Percentiles rank a stretch among this genome's conserved stretches.
phyloP scores from a whole-genome alignment of 305 asterid genomes.

The Lippia alba region DNA sequence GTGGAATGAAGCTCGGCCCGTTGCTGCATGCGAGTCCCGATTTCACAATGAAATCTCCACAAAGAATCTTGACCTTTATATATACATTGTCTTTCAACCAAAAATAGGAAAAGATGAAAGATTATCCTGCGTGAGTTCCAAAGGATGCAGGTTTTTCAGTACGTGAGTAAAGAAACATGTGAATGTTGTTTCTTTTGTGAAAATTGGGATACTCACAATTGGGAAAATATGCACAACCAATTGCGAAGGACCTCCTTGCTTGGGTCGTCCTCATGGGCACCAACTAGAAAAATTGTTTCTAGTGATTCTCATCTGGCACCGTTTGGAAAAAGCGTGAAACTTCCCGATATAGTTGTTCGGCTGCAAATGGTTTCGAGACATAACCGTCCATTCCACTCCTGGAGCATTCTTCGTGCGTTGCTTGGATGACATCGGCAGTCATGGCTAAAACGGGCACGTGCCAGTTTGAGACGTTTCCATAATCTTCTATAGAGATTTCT shows the following conservation, averaged over 20 bases:
- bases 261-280: slow-evolving; percentile 21
- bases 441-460: slow-evolving; percentile 92
- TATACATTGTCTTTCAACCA: slow-evolving; percentile 40
- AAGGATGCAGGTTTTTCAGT: neutral
- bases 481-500: slow-evolving; percentile 49
- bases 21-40: slow-evolving; percentile 13
- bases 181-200: too few relatives aligned
- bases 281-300: slow-evolving; percentile 24
- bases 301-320: slow-evolving; percentile 39
- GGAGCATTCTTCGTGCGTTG: slow-evolving; percentile 75
- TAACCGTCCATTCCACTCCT: slow-evolving; percentile 86
- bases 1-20: slow-evolving; percentile 4
- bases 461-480: slow-evolving; percentile 62
- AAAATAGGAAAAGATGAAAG: slow-evolving; percentile 8
- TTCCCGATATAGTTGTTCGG: slow-evolving; percentile 92
- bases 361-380: slow-evolving; percentile 92
- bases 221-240: slow-evolving; percentile 47
- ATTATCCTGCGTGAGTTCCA: neutral
- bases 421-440: slow-evolving; percentile 98
- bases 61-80: slow-evolving; percentile 47
- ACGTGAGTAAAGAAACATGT: too few relatives aligned
- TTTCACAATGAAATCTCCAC: slow-evolving; percentile 35
- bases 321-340: slow-evolving; percentile 76
- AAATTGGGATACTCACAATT: slow-evolving; percentile 50
- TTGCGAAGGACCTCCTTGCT: slow-evolving; percentile 33